phyloP scores from a whole-genome alignment of 495 filamentous ascomycete species.

The Xylaria palmicola region DNA sequence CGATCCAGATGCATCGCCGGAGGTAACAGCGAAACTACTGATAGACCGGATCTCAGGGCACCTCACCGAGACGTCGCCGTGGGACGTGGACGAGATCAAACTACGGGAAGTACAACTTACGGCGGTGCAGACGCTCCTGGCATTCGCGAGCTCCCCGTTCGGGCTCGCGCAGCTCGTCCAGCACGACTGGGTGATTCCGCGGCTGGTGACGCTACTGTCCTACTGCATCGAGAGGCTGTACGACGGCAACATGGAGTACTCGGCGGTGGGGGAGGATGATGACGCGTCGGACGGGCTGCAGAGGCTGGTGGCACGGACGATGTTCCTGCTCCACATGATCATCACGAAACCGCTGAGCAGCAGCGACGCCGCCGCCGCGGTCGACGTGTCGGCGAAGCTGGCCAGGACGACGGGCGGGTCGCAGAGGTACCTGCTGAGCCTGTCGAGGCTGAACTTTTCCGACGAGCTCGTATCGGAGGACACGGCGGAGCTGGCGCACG shows the following conservation, averaged over 20 bases:
- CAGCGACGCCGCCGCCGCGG: no score
- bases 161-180: conserved; percentile 39
- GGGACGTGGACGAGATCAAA: conserved; percentile 32
- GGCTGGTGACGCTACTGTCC: conserved; percentile 38
- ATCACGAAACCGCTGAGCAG: conserved; percentile 39
- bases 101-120: conserved; percentile 33
- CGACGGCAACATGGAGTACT: conserved; percentile 36
- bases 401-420: conserved; percentile 32
- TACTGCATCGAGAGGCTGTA: conserved; percentile 46
- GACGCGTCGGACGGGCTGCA: conserved; percentile 21
- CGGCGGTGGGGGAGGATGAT: conserved; percentile 22
- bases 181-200: conserved; percentile 41
- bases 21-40: conserved; percentile 33
- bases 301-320: conserved; percentile 26
- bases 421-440: conserved; percentile 43
- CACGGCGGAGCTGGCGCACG: conserved; percentile 47
- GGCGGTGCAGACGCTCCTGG: conserved; percentile 36
- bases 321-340: conserved; percentile 42
- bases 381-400: conserved; percentile 40
- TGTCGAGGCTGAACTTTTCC: conserved; percentile 47
- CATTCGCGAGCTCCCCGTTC: conserved; percentile 39
- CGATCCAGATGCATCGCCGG: conserved; percentile 30
- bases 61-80: conserved; percentile 38
- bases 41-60: conserved; percentile 43
- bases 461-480: conserved; percentile 48